A percentile compares a stretch with the other conserved stretches of the same genome.
Conservation (phyloP, 192 early-diverging fungal genomes). For the Umbelopsis ramanniana region DNA sequence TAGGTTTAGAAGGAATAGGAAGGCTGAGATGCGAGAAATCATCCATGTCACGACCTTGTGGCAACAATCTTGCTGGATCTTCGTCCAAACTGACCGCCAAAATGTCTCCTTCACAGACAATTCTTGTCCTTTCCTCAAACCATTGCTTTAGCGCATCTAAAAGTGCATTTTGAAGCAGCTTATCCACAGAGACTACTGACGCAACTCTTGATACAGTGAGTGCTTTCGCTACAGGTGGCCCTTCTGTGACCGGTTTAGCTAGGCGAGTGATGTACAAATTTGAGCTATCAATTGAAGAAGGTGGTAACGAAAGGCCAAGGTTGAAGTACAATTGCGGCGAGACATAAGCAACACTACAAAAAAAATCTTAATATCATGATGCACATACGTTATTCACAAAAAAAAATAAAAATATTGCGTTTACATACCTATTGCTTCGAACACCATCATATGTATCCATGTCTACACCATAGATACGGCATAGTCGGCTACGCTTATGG, state of each 20-base stretch:
- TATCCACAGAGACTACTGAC: slow-evolving; percentile 63
- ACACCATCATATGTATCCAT: background rate
- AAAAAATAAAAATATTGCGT: too few relatives aligned
- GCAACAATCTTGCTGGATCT: slow-evolving; percentile 51
- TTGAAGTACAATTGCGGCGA: slow-evolving; percentile 64
- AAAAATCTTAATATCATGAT: background rate
- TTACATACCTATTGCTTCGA: background rate
- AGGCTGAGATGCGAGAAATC: slow-evolving; percentile 24
- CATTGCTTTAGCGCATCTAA: slow-evolving; percentile 62
- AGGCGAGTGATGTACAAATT: slow-evolving; percentile 33
- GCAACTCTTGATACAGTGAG: slow-evolving; percentile 72
- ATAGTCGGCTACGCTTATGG: slow-evolving; percentile 41
- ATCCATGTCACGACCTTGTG: slow-evolving; percentile 46
- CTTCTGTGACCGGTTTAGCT: slow-evolving; percentile 5
- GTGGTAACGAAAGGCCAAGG: slow-evolving; percentile 49
- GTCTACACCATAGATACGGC: slow-evolving; percentile 46
- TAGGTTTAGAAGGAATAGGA: slow-evolving; percentile 23
- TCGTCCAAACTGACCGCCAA: slow-evolving; percentile 68
- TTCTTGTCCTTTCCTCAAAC: slow-evolving; percentile 64
- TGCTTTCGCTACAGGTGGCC: slow-evolving; percentile 57
- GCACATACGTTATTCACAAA: background rate
- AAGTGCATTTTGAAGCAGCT: slow-evolving; percentile 57
- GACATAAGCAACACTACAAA: slow-evolving; percentile 42
- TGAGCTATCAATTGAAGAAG: slow-evolving; percentile 15
- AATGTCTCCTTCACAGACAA: slow-evolving; percentile 74